Evolutionary conservation across 345 rosid genomes (phyloP), one percentile per base, ranked within the genome.

Genomic region (Euphorbia lathyris): DNA sequence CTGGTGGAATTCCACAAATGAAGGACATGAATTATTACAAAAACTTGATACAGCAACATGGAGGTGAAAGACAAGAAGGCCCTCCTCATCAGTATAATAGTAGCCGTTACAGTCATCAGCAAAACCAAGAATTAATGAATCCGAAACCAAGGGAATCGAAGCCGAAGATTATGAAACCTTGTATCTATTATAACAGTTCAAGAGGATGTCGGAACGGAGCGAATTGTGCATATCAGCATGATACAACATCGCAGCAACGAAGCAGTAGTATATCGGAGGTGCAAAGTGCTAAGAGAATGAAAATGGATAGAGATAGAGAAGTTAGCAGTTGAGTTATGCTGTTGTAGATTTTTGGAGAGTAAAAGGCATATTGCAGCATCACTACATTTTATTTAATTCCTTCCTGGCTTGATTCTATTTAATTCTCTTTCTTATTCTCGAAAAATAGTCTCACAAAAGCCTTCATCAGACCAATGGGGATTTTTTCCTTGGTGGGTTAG

Each of bases 1-100:
- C 85, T 56, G 74, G 63, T 5, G 86, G 83, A 45, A 74, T 70
- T 57, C 71, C 90, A 20, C 89, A 78, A 29, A 77, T 87, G 5
- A 92, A 85, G 75, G 97, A 92, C 67, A 43, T 89, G 62, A 90
- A 80, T 77, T 95, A 95, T 74, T 95, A 89, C 69, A 95, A 95
- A 82, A 92, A 81, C 87, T 76, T 95, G 88, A 92, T 95, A 77
- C 98, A 95, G 86, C 96, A 90, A 62, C 99, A 95, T 74, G 99
- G 99, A 50, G 99, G 84, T 20, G 99, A 96, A 62, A 86, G 92
- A 77, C 92, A 83, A 69, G 97, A 90, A 68, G 73, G 76, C 30
- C 63, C 83, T 19, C 63, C 83, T 19, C 90, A 82, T 70, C 94
- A 79, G 57, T 81, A 76, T 58, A 68, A 76, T 58, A 68, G 77